These are phyloP conservation scores for Pleomassaria siparia DNA, from an alignment of 2,329 filamentous ascomycete species.

Conservation along the genomic window DNA sequence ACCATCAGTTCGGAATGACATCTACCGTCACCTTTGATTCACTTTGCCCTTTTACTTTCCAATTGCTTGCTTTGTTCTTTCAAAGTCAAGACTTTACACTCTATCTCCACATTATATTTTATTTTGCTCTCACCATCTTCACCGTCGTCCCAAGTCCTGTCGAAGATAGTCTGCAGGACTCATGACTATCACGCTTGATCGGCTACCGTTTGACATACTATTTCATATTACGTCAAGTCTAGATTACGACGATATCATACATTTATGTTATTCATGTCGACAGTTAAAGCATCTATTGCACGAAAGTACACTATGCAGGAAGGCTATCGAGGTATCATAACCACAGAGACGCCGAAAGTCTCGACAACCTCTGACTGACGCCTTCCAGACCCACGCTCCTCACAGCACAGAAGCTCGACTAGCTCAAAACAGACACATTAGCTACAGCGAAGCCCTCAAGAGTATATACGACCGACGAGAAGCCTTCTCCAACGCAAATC, in stretches of 20 bases:
- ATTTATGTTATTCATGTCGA: conserved; percentile 56
- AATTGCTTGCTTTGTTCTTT: too few relatives aligned
- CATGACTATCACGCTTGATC: conserved; percentile 42
- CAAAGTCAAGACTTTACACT: too few relatives aligned
- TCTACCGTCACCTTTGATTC: too few relatives aligned
- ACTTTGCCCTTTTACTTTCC: too few relatives aligned
- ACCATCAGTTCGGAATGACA: too few relatives aligned
- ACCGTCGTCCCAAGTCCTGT: too few relatives aligned
- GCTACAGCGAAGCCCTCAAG: conserved; percentile 59
- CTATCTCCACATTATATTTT: too few relatives aligned
- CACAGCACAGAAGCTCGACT: conserved; percentile 50
- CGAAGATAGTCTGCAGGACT: conserved; percentile 6
- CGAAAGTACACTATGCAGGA: conserved; percentile 59
- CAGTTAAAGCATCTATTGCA: conserved; percentile 54
- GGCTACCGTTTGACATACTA: conserved; percentile 66
- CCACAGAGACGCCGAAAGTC: background rate
- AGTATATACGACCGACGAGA: conserved; percentile 62
- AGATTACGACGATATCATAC: conserved; percentile 59
- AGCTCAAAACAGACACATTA: conserved; percentile 39
- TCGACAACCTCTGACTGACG: conserved; percentile 15
- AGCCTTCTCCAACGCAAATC: conserved; percentile 62
- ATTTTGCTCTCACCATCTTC: too few relatives aligned
- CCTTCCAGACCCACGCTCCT: conserved; percentile 42
- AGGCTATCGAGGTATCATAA: conserved; percentile 58
- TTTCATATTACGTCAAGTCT: conserved; percentile 59